phyloP scores from a whole-genome alignment of 352 stramenopile genomes.

The Phytophthora ramorum region DNA sequence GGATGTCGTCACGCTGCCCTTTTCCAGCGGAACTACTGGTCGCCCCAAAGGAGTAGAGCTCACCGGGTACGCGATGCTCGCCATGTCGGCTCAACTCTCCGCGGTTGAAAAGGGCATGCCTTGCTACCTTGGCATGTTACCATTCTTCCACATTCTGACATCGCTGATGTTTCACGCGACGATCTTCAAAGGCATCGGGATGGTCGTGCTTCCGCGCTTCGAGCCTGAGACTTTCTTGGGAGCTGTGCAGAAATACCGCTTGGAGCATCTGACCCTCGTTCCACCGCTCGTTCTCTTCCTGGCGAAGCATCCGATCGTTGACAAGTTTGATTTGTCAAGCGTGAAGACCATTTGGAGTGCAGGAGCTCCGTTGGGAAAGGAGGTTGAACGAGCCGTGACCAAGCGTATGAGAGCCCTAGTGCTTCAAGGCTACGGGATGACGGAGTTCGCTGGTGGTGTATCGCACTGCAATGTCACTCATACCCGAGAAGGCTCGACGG shows the following conservation, averaged over 20 bases:
- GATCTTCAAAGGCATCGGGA: conserved; percentile 74
- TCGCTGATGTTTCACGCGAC: conserved; percentile 82
- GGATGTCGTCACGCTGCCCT: conserved; percentile 68
- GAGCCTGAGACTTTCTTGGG: conserved; percentile 89
- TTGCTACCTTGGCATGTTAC: conserved; percentile 69
- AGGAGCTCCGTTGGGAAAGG: conserved; percentile 84
- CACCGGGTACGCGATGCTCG: conserved; percentile 77
- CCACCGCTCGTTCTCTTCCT: conserved; percentile 82
- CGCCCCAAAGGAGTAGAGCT: conserved; percentile 89
- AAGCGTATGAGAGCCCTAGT: conserved; percentile 62
- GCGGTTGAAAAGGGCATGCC: conserved; percentile 3
- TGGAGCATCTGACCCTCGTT: conserved; percentile 42
- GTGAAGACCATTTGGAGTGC: conserved; percentile 75
- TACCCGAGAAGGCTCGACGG: conserved; percentile 33
- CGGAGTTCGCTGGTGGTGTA: conserved; percentile 67
- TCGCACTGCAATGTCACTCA: conserved; percentile 18
- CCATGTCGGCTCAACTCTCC: not conserved
- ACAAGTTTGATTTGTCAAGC: conserved; percentile 87
- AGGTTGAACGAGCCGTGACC: conserved; percentile 69
- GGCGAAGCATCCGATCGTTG: conserved; percentile 85
- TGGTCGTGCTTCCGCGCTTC: conserved; percentile 92
- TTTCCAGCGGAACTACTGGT: conserved; percentile 93
- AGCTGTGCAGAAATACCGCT: conserved; percentile 58
- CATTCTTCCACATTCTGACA: conserved; percentile 96
- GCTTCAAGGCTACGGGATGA: conserved; percentile 70